Evolutionary conservation across 257 asterid genomes (phyloP).

Genomic region (Thymus mandschuricus): DNA sequence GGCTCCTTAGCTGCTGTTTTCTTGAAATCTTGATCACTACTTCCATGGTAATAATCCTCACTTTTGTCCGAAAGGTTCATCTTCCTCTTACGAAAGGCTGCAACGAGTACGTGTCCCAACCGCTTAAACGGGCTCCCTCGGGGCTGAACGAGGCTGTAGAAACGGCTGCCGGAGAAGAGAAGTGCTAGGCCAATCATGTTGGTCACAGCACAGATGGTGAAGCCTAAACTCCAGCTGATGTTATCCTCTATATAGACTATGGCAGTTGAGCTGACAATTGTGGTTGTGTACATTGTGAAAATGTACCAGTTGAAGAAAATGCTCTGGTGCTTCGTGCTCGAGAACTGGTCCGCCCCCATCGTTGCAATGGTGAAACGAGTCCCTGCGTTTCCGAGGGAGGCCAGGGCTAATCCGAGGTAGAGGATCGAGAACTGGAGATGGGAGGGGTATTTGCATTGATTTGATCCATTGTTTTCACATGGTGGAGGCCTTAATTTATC

Average conservation of each 20-base stretch:
- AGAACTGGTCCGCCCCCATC: conserved; percentile 73
- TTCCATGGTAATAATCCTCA: conserved; percentile 52
- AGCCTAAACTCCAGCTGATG: conserved; percentile 59
- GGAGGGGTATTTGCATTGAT: conserved; percentile 49
- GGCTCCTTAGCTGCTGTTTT: conserved; percentile 27
- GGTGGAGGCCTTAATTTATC: conserved; percentile 50
- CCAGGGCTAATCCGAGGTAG: conserved; percentile 55
- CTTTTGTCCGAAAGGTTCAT: conserved; percentile 37
- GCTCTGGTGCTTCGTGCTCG: conserved; percentile 46
- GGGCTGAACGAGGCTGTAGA: conserved; percentile 50
- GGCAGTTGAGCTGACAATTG: conserved; percentile 53
- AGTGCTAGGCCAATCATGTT: conserved; percentile 50
- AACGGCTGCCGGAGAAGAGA: conserved; percentile 46
- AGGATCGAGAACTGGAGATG: conserved; percentile 45
- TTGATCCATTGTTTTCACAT: conserved; percentile 44
- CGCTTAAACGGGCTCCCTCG: conserved; percentile 64
- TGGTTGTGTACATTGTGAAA: conserved; percentile 56
- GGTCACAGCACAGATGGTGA: conserved; percentile 47
- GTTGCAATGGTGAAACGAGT: conserved; percentile 67
- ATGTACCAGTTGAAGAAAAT: conserved; percentile 69
- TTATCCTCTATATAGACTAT: conserved; percentile 62
- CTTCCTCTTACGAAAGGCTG: conserved; percentile 51
- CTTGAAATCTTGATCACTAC: conserved; percentile 19
- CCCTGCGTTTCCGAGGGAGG: conserved; percentile 61
- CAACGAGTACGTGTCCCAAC: conserved; percentile 56